Percentiles rank a stretch among this genome's conserved stretches.
phyloP scores from a whole-genome alignment of 2,329 filamentous ascomycete genomes.

The Neobulgaria alba region DNA sequence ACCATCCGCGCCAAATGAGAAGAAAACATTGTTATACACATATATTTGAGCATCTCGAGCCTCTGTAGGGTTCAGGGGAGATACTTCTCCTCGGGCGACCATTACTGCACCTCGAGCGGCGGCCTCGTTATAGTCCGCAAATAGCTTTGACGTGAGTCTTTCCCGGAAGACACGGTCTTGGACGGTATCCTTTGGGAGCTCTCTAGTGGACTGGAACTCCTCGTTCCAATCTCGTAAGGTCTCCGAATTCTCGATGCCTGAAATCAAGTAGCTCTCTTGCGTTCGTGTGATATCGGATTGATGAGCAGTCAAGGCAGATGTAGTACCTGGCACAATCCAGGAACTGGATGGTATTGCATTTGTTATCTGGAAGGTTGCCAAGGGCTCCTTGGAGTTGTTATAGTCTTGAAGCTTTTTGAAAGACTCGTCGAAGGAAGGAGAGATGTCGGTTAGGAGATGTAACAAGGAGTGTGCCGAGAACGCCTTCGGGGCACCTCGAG shows the following conservation, averaged over 20 bases:
- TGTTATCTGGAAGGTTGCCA: constrained; percentile 91
- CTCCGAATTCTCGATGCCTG: constrained; percentile 87
- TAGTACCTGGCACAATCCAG: constrained; percentile 72
- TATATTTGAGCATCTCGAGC: constrained; percentile 91
- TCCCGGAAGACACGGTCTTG: constrained; percentile 96
- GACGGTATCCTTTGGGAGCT: constrained; percentile 86
- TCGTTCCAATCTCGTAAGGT: constrained; percentile 98
- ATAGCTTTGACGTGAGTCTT: constrained; percentile 86
- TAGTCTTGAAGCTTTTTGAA: constrained; percentile 76
- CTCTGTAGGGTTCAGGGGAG: constrained; percentile 91
- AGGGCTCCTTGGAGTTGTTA: constrained; percentile 76
- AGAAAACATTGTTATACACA: constrained; percentile 99
- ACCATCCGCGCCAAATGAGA: constrained; percentile 94
- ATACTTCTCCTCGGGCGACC: constrained; percentile 85
- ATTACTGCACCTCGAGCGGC: constrained; percentile 86
- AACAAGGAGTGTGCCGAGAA: constrained; percentile 79
- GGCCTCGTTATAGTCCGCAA: constrained; percentile 95
- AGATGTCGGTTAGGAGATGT: constrained; percentile 67
- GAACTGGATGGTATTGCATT: constrained; percentile 89
- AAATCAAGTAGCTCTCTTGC: constrained; percentile 85
- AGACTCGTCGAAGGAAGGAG: constrained; percentile 68
- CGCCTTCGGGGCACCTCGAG: constrained; percentile 69
- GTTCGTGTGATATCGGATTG: constrained; percentile 77
- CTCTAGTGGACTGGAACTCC: constrained; percentile 93
- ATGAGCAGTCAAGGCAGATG: constrained; percentile 59